phyloP scores from a whole-genome alignment of 495 filamentous ascomycete genomes.

The Cairneyella variabilis region DNA sequence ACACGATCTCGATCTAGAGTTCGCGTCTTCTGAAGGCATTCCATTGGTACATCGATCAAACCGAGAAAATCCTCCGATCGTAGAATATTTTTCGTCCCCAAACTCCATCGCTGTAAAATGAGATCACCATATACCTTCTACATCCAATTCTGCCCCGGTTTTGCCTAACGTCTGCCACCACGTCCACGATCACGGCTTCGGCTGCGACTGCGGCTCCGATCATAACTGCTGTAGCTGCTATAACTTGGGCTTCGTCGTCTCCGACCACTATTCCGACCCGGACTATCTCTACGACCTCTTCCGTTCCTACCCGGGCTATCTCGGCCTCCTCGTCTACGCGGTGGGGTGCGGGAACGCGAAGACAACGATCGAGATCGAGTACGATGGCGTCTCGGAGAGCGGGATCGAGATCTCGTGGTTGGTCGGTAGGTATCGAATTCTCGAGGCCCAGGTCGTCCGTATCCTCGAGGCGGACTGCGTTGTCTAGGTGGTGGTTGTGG shows the following conservation, averaged over 20 bases:
- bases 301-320: constrained; percentile 38
- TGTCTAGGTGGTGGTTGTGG: constrained; percentile 35
- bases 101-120: constrained; percentile 17
- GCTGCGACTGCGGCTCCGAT: constrained; percentile 37
- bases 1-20: too few species aligned
- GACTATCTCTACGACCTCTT: constrained; percentile 35
- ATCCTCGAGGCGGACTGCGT: constrained; percentile 35
- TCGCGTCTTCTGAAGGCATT: too few species aligned
- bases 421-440: constrained; percentile 52
- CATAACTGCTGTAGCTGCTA: constrained; percentile 55
- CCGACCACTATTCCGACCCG: constrained; percentile 32
- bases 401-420: constrained; percentile 42
- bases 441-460: constrained; percentile 37
- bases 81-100: too few species aligned
- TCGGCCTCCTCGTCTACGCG: constrained; percentile 34
- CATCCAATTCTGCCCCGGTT: too few species aligned
- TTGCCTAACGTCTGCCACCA: constrained; percentile 28
- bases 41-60: too few species aligned
- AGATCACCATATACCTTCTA: neutral
- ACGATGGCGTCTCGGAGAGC: constrained; percentile 39
- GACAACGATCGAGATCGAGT: constrained; percentile 42
- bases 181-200: constrained; percentile 35
- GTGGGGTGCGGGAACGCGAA: constrained; percentile 53
- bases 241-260: constrained; percentile 59
- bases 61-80: too few species aligned